A percentile compares a stretch with the other conserved stretches of the same genome.
Conservation (phyloP, 2,329 filamentous ascomycete species). For the Trichophyton verrucosum region DNA sequence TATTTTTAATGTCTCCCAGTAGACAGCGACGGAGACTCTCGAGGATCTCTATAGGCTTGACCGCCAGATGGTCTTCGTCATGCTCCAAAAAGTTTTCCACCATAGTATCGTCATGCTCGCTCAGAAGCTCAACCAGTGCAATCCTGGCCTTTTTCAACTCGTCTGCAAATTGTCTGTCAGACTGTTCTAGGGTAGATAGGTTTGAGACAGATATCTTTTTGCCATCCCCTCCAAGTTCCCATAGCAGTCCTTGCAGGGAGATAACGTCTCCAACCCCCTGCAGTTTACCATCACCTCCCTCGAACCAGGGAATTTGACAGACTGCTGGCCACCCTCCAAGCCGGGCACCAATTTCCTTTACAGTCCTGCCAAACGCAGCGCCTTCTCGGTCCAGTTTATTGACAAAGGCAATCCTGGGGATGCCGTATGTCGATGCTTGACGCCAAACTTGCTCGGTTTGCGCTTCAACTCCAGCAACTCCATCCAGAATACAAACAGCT, state of each 20-base stretch:
- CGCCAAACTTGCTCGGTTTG: constrained; percentile 95
- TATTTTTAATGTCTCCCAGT: constrained; percentile 49
- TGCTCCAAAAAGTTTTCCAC: constrained; percentile 73
- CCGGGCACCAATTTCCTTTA: constrained; percentile 70
- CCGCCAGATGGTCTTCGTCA: constrained; percentile 57
- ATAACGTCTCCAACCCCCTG: constrained; percentile 77
- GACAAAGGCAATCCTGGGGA: constrained; percentile 69
- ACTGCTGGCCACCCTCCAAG: constrained; percentile 77
- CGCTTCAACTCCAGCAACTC: constrained; percentile 86
- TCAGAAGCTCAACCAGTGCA: constrained; percentile 68
- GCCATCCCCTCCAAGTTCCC: constrained; percentile 55
- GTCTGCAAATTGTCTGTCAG: constrained; percentile 40
- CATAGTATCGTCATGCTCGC: constrained; percentile 76
- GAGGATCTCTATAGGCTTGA: constrained; percentile 55
- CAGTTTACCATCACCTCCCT: constrained; percentile 57
- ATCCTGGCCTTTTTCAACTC: constrained; percentile 66
- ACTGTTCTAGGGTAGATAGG: constrained; percentile 41
- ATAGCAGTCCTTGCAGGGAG: constrained; percentile 60
- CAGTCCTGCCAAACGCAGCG: constrained; percentile 68
- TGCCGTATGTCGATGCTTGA: constrained; percentile 72
- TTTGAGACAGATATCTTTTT: constrained; percentile 47
- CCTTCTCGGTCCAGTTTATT: constrained; percentile 80
- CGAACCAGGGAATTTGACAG: constrained; percentile 93
- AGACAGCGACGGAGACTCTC: constrained; percentile 63
- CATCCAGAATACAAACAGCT: constrained; percentile 84